Evolutionary conservation across 371 early-diverging fungal species (phyloP).

Genomic region (Rhizopus stolonifer): DNA sequence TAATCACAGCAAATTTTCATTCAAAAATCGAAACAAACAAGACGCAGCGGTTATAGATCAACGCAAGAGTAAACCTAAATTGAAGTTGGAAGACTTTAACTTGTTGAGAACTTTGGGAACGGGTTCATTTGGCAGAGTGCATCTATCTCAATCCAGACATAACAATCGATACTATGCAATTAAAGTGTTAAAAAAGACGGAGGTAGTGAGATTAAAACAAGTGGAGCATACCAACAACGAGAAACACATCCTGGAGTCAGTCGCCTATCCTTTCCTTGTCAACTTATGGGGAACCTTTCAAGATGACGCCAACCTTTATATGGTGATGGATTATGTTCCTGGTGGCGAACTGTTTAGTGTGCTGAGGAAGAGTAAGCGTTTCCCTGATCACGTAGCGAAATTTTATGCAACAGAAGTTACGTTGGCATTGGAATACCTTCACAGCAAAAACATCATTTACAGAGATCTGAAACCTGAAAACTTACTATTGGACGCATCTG

Average conservation of each 20-base stretch:
- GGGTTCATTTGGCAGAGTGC: conserved; percentile 98
- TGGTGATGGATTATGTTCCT: conserved; percentile 96
- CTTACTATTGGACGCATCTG: conserved; percentile 78
- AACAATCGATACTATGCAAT: conserved; percentile 91
- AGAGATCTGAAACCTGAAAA: conserved; percentile 95
- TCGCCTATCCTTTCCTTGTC: conserved; percentile 92
- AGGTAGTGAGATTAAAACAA: conserved; percentile 93
- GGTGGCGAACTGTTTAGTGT: conserved; percentile 93
- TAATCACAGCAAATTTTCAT: background rate
- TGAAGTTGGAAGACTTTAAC: conserved; percentile 64
- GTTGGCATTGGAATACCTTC: conserved; percentile 85
- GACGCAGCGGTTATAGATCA: conserved; percentile 23
- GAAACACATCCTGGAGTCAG: conserved; percentile 74
- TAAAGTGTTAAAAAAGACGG: conserved; percentile 88
- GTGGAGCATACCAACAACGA: conserved; percentile 90
- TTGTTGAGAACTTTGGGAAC: conserved; percentile 88
- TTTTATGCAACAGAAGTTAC: conserved; percentile 79
- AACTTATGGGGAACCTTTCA: conserved; percentile 89
- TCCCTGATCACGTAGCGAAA: conserved; percentile 87
- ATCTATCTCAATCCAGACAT: conserved; percentile 77
- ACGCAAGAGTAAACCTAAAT: conserved; percentile 40
- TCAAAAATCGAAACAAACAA: background rate
- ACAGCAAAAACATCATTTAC: conserved; percentile 87
- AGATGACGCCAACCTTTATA: conserved; percentile 83
- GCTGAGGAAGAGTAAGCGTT: conserved; percentile 69